Percentiles rank a stretch among this genome's conserved stretches.
These are phyloP conservation scores for Collybia nuda DNA, from an alignment of 768 basidiomycete species.

Conservation along the genomic window DNA sequence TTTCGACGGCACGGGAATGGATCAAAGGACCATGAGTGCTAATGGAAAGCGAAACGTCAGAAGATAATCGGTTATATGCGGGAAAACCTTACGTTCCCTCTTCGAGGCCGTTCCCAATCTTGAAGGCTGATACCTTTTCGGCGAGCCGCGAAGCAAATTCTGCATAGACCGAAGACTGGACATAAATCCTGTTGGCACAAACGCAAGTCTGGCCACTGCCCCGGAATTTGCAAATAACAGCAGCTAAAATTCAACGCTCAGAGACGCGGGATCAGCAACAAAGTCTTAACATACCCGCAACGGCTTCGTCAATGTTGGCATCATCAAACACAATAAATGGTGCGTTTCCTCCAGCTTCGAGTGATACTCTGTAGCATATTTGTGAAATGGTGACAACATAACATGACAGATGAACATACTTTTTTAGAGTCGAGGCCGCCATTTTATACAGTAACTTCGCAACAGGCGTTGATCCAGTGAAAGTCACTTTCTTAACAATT, in stretches of 20 bases:
- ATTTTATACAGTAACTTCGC: slow-evolving; percentile 75
- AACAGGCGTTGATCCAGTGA: slow-evolving; percentile 86
- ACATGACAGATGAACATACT: slow-evolving; percentile 41
- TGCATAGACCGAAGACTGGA: slow-evolving; percentile 89
- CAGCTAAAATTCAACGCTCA: slow-evolving; percentile 39
- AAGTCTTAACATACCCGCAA: slow-evolving; percentile 55
- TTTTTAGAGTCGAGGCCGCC: slow-evolving; percentile 79
- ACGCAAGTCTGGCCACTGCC: slow-evolving; percentile 81
- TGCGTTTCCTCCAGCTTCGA: slow-evolving; percentile 93
- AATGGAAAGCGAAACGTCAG: background rate
- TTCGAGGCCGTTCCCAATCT: slow-evolving; percentile 86
- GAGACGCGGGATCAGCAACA: background rate
- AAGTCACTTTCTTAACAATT: slow-evolving; percentile 83
- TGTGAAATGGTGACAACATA: background rate
- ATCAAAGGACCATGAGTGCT: slow-evolving; percentile 97
- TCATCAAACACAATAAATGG: slow-evolving; percentile 98
- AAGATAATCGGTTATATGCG: background rate
- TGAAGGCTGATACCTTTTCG: slow-evolving; percentile 79
- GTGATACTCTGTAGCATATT: slow-evolving; percentile 46
- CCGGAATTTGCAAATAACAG: slow-evolving; percentile 79
- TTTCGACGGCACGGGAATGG: slow-evolving; percentile 80
- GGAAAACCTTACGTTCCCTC: slow-evolving; percentile 59
- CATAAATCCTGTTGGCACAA: slow-evolving; percentile 90
- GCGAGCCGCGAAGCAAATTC: slow-evolving; percentile 88
- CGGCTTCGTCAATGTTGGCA: slow-evolving; percentile 89